Base-by-base conservation (phyloP, 306 rosid genomes). In the Cicer cuneatum region DNA sequence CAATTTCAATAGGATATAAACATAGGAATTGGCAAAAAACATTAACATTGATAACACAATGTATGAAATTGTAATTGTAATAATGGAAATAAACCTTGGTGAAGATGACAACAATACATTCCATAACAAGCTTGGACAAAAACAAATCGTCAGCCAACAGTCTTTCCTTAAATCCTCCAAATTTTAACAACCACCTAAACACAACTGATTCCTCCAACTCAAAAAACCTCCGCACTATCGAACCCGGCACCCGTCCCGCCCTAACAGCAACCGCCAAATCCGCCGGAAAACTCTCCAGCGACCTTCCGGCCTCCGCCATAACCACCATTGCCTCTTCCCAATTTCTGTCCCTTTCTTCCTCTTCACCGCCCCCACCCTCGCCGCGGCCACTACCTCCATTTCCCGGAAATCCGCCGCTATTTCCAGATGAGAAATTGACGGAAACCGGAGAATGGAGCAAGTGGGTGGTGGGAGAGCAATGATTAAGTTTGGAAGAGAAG, bases 131-230 rank as follows among this genome's bases (percentile, higher is more conserved):
- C 81, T 93, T 93, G 19, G 91, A 76, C 76, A 91, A 75, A 85
- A 93, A 93, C 89, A 93, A 74, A 63, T 93, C 97, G 83, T 91
- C 98, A 7, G 92, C 98, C 18, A 93, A 85, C 87, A 93, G 76
- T 80, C 98, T 83, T 80, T 93, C 98, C 86, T 87, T 89, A 71
- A 93, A 93, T 65, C 97, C 98, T 19, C 86, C 94, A 38, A 91
- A 93, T 10, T 79, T 71, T 45, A 93, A 80, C 85, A 93, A 43
- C 97, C 96, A 89, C 37, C 97, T 71, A 49, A 76, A 73, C 48
- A 85, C 72, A 59, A 5, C 83, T 2, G 97, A 88, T 78, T 89
- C 86, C 73, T 93, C 94, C 73, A 93, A 66, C 80, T 89, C 88
- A 29, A 93, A 80, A 66, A 79, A 89, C 85, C 97, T 88, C 79